Conservation (phyloP, 2,329 filamentous ascomycete species). For the Colletotrichum scovillei region DNA sequence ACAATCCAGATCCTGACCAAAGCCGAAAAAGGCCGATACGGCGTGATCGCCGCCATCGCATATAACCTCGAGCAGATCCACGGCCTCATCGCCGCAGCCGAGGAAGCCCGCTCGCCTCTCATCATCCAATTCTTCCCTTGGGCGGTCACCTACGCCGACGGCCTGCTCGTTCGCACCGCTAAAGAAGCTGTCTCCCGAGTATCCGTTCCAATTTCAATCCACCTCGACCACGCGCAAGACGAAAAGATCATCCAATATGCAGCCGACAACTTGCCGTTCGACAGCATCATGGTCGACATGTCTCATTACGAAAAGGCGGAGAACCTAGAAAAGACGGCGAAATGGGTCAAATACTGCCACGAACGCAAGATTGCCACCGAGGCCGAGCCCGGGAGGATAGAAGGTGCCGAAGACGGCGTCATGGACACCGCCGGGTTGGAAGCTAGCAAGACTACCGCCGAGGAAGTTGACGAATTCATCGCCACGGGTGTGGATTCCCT, state of each 20-base stretch:
- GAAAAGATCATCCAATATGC: constrained; percentile 68
- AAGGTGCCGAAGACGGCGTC: constrained; percentile 73
- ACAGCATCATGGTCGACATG: constrained; percentile 84
- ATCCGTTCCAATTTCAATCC: constrained; percentile 68
- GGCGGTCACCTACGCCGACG: constrained; percentile 72
- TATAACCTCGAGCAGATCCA: constrained; percentile 78
- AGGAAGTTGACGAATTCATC: constrained; percentile 78
- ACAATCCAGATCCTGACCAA: constrained; percentile 18
- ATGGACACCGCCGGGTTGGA: constrained; percentile 64
- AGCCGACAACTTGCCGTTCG: constrained; percentile 68
- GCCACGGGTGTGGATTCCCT: constrained; percentile 79
- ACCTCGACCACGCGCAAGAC: constrained; percentile 75
- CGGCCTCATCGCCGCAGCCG: constrained; percentile 74
- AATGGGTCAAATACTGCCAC: constrained; percentile 71
- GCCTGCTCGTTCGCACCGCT: constrained; percentile 63
- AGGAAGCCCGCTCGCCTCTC: constrained; percentile 71
- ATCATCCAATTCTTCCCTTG: constrained; percentile 80
- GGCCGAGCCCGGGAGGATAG: constrained; percentile 76
- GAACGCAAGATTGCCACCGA: constrained; percentile 73
- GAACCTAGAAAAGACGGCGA: constrained; percentile 71
- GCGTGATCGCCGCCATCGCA: constrained; percentile 61
- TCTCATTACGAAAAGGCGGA: constrained; percentile 77
- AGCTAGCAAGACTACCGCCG: constrained; percentile 71
- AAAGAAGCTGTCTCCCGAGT: constrained; percentile 65
- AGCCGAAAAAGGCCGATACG: constrained; percentile 51